Conservation (phyloP, 1,139 yeast genomes). For the Suhomyces chickasaworum region DNA sequence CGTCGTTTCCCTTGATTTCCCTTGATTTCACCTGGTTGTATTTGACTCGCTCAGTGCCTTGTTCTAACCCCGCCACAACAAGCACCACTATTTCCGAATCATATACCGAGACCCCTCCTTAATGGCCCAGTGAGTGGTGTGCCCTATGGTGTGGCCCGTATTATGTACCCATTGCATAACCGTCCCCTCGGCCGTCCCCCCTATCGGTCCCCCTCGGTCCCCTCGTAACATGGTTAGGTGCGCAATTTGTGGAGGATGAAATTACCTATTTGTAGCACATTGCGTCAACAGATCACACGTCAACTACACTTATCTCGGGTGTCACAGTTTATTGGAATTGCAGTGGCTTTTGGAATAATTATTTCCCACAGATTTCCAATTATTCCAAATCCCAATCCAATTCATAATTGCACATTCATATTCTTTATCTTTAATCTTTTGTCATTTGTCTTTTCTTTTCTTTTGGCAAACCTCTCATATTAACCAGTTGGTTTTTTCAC, state of each 20-base stretch:
- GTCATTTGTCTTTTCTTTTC: not conserved
- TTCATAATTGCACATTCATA: too few species aligned
- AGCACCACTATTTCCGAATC: not conserved
- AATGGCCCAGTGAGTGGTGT: not conserved
- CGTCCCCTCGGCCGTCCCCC: not conserved
- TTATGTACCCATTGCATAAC: not conserved
- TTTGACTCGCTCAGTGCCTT: not conserved
- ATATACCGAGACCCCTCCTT: not conserved
- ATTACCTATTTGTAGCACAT: constrained; percentile 2
- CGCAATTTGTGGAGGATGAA: constrained; percentile 12
- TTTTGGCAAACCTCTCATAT: not conserved
- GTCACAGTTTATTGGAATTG: not conserved
- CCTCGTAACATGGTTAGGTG: constrained; percentile 4
- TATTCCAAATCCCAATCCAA: not conserved
- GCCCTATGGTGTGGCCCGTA: not conserved
- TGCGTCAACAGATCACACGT: constrained; percentile 5
- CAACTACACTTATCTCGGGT: constrained; percentile 12
- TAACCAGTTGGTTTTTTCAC: too few species aligned
- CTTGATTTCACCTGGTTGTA: not conserved
- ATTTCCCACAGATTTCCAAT: not conserved
- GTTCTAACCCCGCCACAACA: not conserved
- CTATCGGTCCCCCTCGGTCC: not conserved
- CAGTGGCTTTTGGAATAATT: not conserved
- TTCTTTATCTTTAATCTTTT: not conserved
- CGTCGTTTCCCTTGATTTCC: too few species aligned